Evolutionary conservation across 371 early-diverging fungal species (phyloP).

Genomic region (Actinomortierella wolfii): DNA sequence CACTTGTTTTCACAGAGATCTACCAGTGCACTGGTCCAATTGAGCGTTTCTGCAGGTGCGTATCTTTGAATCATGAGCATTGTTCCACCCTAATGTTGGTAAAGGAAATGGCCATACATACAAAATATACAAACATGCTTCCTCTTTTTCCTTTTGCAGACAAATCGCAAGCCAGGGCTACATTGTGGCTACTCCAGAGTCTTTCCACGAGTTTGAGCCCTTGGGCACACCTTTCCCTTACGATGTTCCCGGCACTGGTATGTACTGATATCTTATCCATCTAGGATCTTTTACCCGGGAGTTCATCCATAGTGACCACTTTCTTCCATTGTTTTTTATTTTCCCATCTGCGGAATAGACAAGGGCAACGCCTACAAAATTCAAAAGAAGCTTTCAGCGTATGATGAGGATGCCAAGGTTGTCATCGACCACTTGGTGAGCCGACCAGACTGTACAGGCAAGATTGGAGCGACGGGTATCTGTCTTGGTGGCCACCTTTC

Average conservation of each 20-base stretch:
- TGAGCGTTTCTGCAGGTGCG: conserved; percentile 58
- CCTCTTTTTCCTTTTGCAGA: conserved; percentile 4
- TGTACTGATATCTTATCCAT: conserved; percentile 1
- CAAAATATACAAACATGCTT: no score
- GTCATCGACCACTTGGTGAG: conserved; percentile 49
- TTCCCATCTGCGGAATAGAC: conserved; percentile 24
- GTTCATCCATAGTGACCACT: neutral
- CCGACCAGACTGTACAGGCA: conserved; percentile 55
- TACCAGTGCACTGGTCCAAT: conserved; percentile 62
- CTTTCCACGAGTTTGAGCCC: conserved; percentile 60
- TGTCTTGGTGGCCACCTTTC: conserved; percentile 63
- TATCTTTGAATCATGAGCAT: conserved; percentile 13
- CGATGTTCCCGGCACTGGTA: conserved; percentile 55
- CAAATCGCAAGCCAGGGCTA: conserved; percentile 51
- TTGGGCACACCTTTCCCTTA: conserved; percentile 54
- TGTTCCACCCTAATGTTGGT: no score
- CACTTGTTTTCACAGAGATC: conserved; percentile 34
- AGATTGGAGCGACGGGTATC: conserved; percentile 56
- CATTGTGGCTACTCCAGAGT: conserved; percentile 55
- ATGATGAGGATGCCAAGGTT: conserved; percentile 57
- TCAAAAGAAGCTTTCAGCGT: conserved; percentile 51
- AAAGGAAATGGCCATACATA: no score
- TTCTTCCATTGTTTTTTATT: neutral
- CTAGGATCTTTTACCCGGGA: neutral
- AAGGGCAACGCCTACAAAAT: conserved; percentile 51